Base-by-base conservation (phyloP, 2,329 filamentous ascomycete species). In the Exophiala phaeomuriformis region DNA sequence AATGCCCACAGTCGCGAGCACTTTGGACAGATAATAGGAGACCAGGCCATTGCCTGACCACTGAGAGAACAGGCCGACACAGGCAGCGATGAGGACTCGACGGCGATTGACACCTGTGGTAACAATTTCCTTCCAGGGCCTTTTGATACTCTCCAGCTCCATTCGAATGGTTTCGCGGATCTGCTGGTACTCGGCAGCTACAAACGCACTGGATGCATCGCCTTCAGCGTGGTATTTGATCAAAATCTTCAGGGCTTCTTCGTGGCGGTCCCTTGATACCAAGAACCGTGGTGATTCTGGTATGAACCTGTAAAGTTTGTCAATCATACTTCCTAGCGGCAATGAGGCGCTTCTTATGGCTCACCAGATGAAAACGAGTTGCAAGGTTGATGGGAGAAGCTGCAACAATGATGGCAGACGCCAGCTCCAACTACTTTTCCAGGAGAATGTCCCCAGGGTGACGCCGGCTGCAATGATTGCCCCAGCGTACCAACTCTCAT, bases 391-490 rank as follows among this genome's bases (percentile, higher is more conserved):
- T 2, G 69, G 72, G 33, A 75, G 56, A 27, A 75, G 68, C 12
- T 76, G 69, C 50, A 76, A 64, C 9, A 74, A 59, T 0, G 72
- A 74, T 1, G 74, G 74, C 3, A 69, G 64, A 41, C 73, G 63
- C 73, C 73, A 77, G 9, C 73, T 71, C 72, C 74, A 75, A 5
- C 71, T 75, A 10, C 69, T 71, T 35, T 71, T 61, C 69, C 69
- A 71, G 36, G 69, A 53, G 47, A 52, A 51, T 5, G 53, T 59
- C 1, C 72, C 72, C 6, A 68, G 69, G 1, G 74, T 77, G 48
- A 77, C 69, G 4, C 74, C 74, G 3, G 76, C 73, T 0, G 75
- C 74, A 33, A 77, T 69, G 3, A 78, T 64, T 0, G 70, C 71
- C 1, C 74, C 71, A 29, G 57, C 53, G 42, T 59, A 54, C 50